Evolutionary conservation across 306 rosid genomes (phyloP), one percentile per base, ranked within the genome.

Genomic region (Alnus rubra): DNA sequence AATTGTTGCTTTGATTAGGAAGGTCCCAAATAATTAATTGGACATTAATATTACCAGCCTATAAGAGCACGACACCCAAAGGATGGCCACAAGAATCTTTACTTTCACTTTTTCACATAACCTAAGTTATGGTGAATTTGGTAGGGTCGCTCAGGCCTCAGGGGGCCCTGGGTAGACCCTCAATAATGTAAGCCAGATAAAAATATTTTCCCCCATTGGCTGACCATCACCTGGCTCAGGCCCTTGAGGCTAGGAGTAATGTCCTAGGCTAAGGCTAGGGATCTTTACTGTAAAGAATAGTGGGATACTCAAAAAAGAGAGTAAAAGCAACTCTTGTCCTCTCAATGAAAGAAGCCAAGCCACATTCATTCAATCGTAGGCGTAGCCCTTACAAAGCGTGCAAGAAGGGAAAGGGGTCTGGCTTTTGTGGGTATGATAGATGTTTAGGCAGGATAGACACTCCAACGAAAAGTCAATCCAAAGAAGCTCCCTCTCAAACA

Each of bases 381-480:
- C 54, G 50, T 13, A 42, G 12, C 54, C 54, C 35, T 53, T 31
- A 49, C 44, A 59, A 69, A 73, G 72, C 71, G 75, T 82, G 81
- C 60, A 74, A 33, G 47, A 71, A 53, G 30, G 35, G 73, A 62
- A 69, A 69, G 80, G 80, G 69, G 69, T 70, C 74, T 60, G 12
- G 72, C 75, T 79, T 82, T 82, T 37, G 79, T 51, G 83, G 9
- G 8, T 56, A 33, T 62, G 28, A 73, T 53, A 13, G 72, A 71
- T 54, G 23, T 23, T 15, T 72, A 53, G 75, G 33, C 49, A 63
- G 69, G 63, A 49, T 65, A 42, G 55, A 74, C 63, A 15, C 49
- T 35, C 31, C 1, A 63, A 56, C 67, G 54, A 68, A 31, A 81
- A 79, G 88, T 84, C 85, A 81, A 81, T 74, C 60, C 78, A 78